Evolutionary conservation across 371 early-diverging fungal species (phyloP), one percentile per base, ranked within the genome.

Genomic region (Lichtheimia ramosa): DNA sequence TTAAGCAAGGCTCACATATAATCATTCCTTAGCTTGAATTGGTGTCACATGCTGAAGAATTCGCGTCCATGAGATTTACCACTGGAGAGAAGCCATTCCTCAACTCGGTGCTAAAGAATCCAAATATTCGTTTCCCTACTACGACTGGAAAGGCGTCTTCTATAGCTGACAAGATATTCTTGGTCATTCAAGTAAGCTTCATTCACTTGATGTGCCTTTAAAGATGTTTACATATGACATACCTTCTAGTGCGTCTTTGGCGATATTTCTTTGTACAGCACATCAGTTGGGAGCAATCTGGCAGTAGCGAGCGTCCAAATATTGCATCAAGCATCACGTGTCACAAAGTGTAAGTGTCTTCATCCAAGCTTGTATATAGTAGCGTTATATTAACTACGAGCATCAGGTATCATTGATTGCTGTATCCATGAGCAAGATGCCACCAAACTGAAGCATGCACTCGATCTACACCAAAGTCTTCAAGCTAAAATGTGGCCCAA

Each of bases 71-170:
- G 20, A 59, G 82, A 42, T 73, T 77, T 39, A 63, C 73, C 14
- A 23, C 63, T 3, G 83, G 81, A 10, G 87, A 85, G 28, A 83
- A 81, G 56, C 58, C 69, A 1, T 66, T 75, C 43, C 66, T 85
- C 16, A 81, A 71, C 46, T 43, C 62, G 1, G 2, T 81, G 3
- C 65, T 63, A 6, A 75, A 72, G 18, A 48, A 79, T 50, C 64
- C 75, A 0, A 70, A 75, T 42, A 67, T 82, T 8, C 62, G 65
- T 13, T 82, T 70, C 40, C 74, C 74, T n/a, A 15, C 75, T 13
- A 58, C 43, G 13, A 10, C 34, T 8, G 71, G 59, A 0, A 79
- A 69, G 62, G 56, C 74, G 0, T 14, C 58, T 0, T 57, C 25
- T 8, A 59, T 69, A n/a, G 53, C 68, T 5, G 74, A 79, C 41